phyloP scores from a whole-genome alignment of 2,329 filamentous ascomycete genomes.

The Sphaerulina populicola region DNA sequence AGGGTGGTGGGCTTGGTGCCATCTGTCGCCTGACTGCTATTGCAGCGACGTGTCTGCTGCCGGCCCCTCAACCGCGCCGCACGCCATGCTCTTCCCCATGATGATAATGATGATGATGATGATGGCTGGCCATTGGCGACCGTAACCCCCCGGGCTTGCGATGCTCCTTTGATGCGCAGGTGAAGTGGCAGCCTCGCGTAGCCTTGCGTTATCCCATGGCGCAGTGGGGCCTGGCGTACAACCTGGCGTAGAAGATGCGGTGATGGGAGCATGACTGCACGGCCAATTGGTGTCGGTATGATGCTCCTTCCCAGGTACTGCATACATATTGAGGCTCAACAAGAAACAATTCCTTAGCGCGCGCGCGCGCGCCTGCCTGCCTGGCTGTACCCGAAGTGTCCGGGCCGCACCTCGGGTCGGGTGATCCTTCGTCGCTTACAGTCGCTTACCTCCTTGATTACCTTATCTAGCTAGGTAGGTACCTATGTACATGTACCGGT shows the following conservation, averaged over 20 bases:
- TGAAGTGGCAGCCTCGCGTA: slow-evolving; percentile 8
- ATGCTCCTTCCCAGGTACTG: too few relatives aligned
- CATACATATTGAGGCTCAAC: too few relatives aligned
- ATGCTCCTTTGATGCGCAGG: slow-evolving; percentile 3
- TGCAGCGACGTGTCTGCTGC: slow-evolving; percentile 30
- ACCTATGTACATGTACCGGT: too few relatives aligned
- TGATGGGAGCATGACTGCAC: slow-evolving; percentile 16
- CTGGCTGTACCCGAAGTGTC: too few relatives aligned
- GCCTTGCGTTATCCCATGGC: slow-evolving; percentile 11
- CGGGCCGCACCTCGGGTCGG: too few relatives aligned
- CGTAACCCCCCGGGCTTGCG: slow-evolving; percentile 11
- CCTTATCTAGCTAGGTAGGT: too few relatives aligned
- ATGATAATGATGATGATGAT: not conserved
- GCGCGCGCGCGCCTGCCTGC: too few relatives aligned
- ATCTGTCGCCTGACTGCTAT: slow-evolving; percentile 26
- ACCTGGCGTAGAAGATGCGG: slow-evolving; percentile 11
- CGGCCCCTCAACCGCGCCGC: slow-evolving; percentile 14
- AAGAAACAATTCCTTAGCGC: too few relatives aligned
- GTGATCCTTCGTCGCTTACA: too few relatives aligned
- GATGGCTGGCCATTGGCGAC: slow-evolving; percentile 5
- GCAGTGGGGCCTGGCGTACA: slow-evolving; percentile 12
- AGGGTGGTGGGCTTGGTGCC: slow-evolving; percentile 25
- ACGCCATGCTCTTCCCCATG: slow-evolving; percentile 16
- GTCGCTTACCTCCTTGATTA: too few relatives aligned
- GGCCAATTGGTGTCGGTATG: not conserved